Percentiles rank a stretch among this genome's conserved stretches.
Conservation (phyloP, 2,329 filamentous ascomycete species). For the Bipolaris oryzae region DNA sequence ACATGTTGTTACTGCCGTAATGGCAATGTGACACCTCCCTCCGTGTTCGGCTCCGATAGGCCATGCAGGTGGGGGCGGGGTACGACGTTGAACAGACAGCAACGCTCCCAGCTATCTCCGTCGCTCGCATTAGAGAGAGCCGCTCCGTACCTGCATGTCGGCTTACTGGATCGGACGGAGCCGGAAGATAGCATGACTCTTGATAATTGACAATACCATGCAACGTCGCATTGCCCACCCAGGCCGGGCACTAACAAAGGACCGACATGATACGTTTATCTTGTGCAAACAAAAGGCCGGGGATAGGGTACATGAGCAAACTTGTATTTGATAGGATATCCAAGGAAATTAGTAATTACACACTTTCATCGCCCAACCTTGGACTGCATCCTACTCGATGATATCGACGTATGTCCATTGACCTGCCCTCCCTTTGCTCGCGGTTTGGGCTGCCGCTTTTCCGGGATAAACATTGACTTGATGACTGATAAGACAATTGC, state of each 20-base stretch:
- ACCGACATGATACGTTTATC: neutral
- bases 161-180: constrained; percentile 23
- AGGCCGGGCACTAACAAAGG: neutral
- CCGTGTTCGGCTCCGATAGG: constrained; percentile 4
- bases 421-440: constrained; percentile 27
- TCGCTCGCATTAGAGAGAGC: neutral
- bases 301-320: neutral
- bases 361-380: constrained; percentile 28
- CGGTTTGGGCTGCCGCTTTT: constrained; percentile 32
- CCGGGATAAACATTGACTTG: constrained; percentile 30
- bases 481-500: constrained; percentile 18
- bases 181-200: constrained; percentile 10
- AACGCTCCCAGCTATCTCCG: neutral
- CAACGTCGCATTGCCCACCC: neutral
- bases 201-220: neutral
- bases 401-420: constrained; percentile 31
- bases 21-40: neutral
- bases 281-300: neutral
- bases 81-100: neutral
- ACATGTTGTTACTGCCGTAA: too few relatives aligned
- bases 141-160: constrained; percentile 10
- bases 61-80: constrained; percentile 13
- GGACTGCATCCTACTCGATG: constrained; percentile 39
- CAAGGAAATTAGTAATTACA: neutral
- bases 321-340: neutral